phyloP scores from a whole-genome alignment of 1,139 yeast species.

The Pichia sp. region DNA sequence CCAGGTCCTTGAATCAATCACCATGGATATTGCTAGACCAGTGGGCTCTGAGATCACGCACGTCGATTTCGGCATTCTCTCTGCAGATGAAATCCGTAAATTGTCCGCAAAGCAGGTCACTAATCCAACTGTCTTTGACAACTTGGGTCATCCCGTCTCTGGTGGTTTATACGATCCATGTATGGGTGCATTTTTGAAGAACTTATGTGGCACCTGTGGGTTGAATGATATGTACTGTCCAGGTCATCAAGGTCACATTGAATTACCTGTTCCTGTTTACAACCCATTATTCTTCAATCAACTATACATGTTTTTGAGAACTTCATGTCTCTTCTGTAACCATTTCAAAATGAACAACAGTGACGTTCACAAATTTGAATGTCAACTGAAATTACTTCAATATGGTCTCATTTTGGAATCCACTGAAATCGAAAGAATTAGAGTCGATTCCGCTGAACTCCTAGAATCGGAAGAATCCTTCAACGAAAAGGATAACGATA shows the following conservation, averaged over 20 bases:
- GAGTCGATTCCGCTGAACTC: constrained; percentile 33
- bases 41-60: constrained; percentile 90
- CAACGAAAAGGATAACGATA: constrained; percentile 4
- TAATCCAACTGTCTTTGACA: constrained; percentile 91
- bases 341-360: constrained; percentile 61
- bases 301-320: constrained; percentile 74
- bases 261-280: constrained; percentile 90
- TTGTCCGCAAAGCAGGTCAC: constrained; percentile 93
- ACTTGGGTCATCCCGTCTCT: constrained; percentile 88
- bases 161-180: constrained; percentile 94
- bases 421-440: constrained; percentile 60
- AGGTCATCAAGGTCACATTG: constrained; percentile 98
- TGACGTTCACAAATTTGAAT: constrained; percentile 70
- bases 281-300: constrained; percentile 93
- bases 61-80: constrained; percentile 85
- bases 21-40: constrained; percentile 92
- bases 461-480: constrained; percentile 19
- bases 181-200: constrained; percentile 85
- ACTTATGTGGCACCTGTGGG: constrained; percentile 93
- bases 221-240: constrained; percentile 93
- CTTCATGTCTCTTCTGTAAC: constrained; percentile 88
- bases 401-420: constrained; percentile 83
- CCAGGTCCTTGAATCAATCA: too few species aligned
- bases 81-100: constrained; percentile 74
- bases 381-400: constrained; percentile 77